Evolutionary conservation across 192 early-diverging fungal species (phyloP).

Genomic region (Coemansia sp.): DNA sequence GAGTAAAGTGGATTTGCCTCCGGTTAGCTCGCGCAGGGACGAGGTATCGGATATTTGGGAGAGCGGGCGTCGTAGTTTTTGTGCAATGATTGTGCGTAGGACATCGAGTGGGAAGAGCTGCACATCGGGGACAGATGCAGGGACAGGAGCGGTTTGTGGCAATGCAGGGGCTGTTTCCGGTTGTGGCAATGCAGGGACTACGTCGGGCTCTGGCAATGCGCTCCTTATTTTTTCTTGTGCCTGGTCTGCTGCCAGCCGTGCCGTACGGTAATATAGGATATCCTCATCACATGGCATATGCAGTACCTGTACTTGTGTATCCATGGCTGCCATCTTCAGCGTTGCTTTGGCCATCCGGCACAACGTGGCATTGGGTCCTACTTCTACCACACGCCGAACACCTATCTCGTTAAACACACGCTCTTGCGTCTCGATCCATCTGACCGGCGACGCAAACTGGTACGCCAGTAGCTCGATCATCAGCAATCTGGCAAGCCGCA

Average conservation of each 20-base stretch:
- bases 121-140: conserved; percentile 68
- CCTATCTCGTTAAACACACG: conserved; percentile 76
- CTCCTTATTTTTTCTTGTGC: conserved; percentile 75
- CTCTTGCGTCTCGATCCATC: conserved; percentile 97
- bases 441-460: conserved; percentile 94
- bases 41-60: conserved; percentile 63
- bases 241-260: conserved; percentile 53
- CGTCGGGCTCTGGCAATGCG: conserved; percentile 67
- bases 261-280: conserved; percentile 17
- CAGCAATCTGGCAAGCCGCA: conserved; percentile 76
- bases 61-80: conserved; percentile 86
- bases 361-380: conserved; percentile 89
- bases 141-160: conserved; percentile 43
- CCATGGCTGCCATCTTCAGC: conserved; percentile 63
- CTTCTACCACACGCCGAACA: conserved; percentile 84
- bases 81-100: conserved; percentile 81
- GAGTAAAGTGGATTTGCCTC: conserved; percentile 94
- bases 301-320: conserved; percentile 19
- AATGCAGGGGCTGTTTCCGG: conserved; percentile 18
- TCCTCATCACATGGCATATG: conserved; percentile 31
- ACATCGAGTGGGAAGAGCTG: conserved; percentile 79
- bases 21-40: conserved; percentile 81
- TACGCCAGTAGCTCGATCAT: conserved; percentile 90
- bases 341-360: conserved; percentile 90
- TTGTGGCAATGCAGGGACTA: neutral